phyloP scores from a whole-genome alignment of 2,329 filamentous ascomycete genomes.

The Colletotrichum paranaense region DNA sequence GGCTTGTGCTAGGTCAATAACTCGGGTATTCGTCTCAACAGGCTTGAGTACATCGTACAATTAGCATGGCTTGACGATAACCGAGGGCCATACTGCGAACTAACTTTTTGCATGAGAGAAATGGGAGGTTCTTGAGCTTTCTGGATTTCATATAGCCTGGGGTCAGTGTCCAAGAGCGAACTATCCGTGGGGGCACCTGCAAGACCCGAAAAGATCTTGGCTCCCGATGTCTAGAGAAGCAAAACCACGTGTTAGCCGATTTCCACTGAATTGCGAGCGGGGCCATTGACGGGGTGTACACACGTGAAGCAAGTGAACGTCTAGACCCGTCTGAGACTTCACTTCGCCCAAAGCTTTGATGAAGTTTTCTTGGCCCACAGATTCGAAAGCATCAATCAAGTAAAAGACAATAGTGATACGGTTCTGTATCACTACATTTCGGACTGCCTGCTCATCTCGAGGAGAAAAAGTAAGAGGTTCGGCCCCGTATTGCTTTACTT shows the following conservation, averaged over 20 bases:
- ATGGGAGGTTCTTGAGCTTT: neutral
- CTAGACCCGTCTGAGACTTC: slow-evolving; percentile 40
- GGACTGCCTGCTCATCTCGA: slow-evolving; percentile 48
- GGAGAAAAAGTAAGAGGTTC: slow-evolving; percentile 54
- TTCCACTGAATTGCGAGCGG: neutral
- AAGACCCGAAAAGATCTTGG: slow-evolving; percentile 63
- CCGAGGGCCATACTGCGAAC: fast-evolving
- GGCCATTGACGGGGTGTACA: neutral
- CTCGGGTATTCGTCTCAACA: slow-evolving; percentile 51
- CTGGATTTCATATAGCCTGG: neutral
- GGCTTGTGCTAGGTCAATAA: slow-evolving; percentile 55
- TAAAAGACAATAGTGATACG: slow-evolving; percentile 61
- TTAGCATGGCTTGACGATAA: no score
- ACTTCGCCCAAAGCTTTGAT: slow-evolving; percentile 59
- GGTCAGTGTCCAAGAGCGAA: slow-evolving; percentile 55
- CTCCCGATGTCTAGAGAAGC: slow-evolving; percentile 55
- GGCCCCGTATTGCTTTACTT: slow-evolving; percentile 55
- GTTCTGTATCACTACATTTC: slow-evolving; percentile 50
- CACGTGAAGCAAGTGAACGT: slow-evolving; percentile 4
- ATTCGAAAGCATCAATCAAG: slow-evolving; percentile 54
- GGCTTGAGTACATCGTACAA: slow-evolving; percentile 42
- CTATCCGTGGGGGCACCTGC: slow-evolving; percentile 54
- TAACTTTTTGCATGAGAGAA: neutral
- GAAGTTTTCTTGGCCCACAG: slow-evolving; percentile 48
- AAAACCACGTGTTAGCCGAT: neutral